A percentile compares a stretch with the other conserved stretches of the same genome.
These are phyloP conservation scores for Phytophthora brassicae DNA, from an alignment of 352 stramenopile species.

Conservation along the genomic window DNA sequence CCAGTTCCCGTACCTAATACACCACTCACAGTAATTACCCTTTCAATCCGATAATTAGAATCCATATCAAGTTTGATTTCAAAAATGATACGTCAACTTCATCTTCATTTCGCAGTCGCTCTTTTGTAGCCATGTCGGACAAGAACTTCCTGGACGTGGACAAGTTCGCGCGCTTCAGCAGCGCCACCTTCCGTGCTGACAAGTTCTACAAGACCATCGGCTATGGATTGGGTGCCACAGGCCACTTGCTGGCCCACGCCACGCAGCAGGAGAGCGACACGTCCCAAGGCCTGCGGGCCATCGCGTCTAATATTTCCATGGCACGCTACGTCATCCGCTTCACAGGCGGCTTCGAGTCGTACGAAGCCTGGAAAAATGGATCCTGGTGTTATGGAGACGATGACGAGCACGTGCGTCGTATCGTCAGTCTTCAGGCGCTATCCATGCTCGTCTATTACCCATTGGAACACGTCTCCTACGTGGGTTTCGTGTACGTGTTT, in stretches of 20 bases:
- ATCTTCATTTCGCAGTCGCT: no score
- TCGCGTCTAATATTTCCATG: slow-evolving; percentile 77
- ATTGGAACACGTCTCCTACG: slow-evolving; percentile 82
- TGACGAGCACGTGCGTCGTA: slow-evolving; percentile 50
- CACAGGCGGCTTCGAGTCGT: slow-evolving; percentile 71
- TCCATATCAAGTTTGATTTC: slow-evolving; percentile 11
- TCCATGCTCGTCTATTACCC: slow-evolving; percentile 88
- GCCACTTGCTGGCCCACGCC: slow-evolving; percentile 53
- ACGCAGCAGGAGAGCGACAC: slow-evolving; percentile 53
- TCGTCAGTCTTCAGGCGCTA: slow-evolving; percentile 71
- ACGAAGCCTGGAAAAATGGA: slow-evolving; percentile 71
- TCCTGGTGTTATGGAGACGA: slow-evolving; percentile 82
- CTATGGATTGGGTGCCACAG: slow-evolving; percentile 60
- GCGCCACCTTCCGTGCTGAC: slow-evolving; percentile 62
- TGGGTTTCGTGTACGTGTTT: slow-evolving; percentile 85
- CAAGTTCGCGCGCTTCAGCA: slow-evolving; percentile 70
- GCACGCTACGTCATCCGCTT: slow-evolving; percentile 82
- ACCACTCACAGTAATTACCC: not conserved
- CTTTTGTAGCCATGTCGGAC: no score
- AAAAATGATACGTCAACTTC: slow-evolving; percentile 17
- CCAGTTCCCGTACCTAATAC: not conserved
- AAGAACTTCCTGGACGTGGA: slow-evolving; percentile 56
- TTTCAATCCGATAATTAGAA: not conserved
- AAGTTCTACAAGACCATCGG: slow-evolving; percentile 87
- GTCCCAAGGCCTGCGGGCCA: slow-evolving; percentile 54